A percentile compares a stretch with the other conserved stretches of the same genome.
Conservation (phyloP, 2,329 filamentous ascomycete genomes). For the Zymoseptoria tritici region DNA sequence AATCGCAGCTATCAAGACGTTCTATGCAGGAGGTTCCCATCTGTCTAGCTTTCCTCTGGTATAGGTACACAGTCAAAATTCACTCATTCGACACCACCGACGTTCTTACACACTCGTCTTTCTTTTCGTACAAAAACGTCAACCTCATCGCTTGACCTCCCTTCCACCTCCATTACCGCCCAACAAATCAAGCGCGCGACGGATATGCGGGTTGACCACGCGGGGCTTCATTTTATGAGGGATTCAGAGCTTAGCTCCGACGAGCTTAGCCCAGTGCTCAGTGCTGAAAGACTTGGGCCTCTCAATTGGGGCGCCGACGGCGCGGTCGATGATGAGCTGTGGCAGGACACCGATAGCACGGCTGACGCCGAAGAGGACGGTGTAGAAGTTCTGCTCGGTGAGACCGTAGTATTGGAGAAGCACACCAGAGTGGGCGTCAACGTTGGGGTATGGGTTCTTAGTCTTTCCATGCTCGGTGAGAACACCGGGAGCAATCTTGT, state of each 20-base stretch:
- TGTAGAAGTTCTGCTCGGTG: conserved; percentile 99
- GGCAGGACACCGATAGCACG: conserved; percentile 96
- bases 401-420: conserved; percentile 99
- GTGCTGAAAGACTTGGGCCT: conserved; percentile 98
- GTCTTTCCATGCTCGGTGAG: conserved; percentile 86
- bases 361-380: conserved; percentile 97
- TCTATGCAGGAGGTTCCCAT: background rate
- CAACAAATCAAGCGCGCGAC: conserved; percentile 18
- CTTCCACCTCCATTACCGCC: conserved; percentile 23
- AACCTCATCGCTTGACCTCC: conserved; percentile 9
- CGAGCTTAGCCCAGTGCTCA: conserved; percentile 89
- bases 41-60: background rate
- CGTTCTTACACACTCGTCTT: background rate
- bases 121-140: background rate
- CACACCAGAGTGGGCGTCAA: conserved; percentile 87
- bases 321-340: conserved; percentile 99
- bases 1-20: background rate
- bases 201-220: conserved; percentile 6
- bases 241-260: conserved; percentile 77
- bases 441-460: conserved; percentile 72
- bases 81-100: background rate
- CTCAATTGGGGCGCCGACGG: conserved; percentile 93
- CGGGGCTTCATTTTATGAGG: conserved; percentile 2
- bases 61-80: background rate
- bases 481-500: conserved; percentile 80